Conservation (phyloP, 352 stramenopile species). For the Globisporangium splendens region DNA sequence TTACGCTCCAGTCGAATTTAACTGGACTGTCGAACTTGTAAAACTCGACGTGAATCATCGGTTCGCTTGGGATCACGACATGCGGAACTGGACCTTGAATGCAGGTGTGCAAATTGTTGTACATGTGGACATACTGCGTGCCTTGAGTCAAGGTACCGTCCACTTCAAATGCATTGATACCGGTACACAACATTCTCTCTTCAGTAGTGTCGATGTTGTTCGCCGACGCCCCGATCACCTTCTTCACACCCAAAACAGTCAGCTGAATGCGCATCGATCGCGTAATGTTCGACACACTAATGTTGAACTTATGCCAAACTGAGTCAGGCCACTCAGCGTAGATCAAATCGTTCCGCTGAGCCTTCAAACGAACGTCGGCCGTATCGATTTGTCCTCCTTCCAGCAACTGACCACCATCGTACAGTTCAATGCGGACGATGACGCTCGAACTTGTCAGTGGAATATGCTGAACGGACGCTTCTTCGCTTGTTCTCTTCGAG, state of each 20-base stretch:
- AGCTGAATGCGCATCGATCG: conserved; percentile 76
- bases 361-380: conserved; percentile 60
- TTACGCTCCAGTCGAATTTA: conserved; percentile 71
- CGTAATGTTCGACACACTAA: conserved; percentile 63
- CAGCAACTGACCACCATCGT: conserved; percentile 66
- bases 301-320: conserved; percentile 77
- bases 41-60: conserved; percentile 73
- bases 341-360: conserved; percentile 65
- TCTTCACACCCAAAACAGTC: conserved; percentile 70
- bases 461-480: conserved; percentile 42
- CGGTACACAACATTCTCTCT: conserved; percentile 78
- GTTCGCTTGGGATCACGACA: conserved; percentile 58
- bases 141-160: conserved; percentile 64
- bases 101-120: conserved; percentile 78
- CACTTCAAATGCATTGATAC: conserved; percentile 82
- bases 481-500: conserved; percentile 66
- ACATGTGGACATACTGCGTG: conserved; percentile 73
- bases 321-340: conserved; percentile 76
- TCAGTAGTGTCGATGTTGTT: conserved; percentile 35
- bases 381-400: conserved; percentile 73
- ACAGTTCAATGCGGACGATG: conserved; percentile 74
- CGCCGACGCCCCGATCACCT: conserved; percentile 41
- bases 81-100: conserved; percentile 70
- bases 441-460: conserved; percentile 61
- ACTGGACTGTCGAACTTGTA: conserved; percentile 54